Conservation (phyloP, 768 basidiomycete species). For the Mrakia blollopis region DNA sequence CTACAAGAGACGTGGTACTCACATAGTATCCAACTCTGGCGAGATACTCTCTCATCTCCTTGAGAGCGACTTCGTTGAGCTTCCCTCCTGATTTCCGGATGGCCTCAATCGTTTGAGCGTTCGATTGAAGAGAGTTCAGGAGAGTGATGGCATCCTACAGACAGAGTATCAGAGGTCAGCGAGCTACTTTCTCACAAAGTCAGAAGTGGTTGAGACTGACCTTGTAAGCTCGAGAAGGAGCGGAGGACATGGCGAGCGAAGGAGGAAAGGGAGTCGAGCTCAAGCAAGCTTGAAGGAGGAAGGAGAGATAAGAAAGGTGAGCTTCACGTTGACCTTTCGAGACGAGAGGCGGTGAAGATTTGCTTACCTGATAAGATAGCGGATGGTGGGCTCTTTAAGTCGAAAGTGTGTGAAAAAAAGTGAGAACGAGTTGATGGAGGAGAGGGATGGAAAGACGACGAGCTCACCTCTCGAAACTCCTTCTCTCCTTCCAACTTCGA, state of each 20-base stretch:
- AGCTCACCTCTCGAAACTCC: neutral
- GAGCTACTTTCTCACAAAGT: too few relatives aligned
- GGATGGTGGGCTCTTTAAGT: too few relatives aligned
- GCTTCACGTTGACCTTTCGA: neutral
- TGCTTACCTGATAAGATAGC: too few relatives aligned
- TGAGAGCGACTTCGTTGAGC: slow-evolving; percentile 60
- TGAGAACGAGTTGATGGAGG: too few relatives aligned
- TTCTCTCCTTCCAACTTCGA: neutral
- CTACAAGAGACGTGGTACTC: slow-evolving; percentile 38
- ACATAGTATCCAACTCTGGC: slow-evolving; percentile 80
- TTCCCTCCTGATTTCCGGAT: slow-evolving; percentile 66
- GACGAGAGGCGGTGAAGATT: neutral
- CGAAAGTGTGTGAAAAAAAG: too few relatives aligned
- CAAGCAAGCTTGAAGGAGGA: neutral
- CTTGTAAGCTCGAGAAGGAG: slow-evolving; percentile 20
- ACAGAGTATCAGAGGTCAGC: too few relatives aligned
- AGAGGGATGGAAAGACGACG: too few relatives aligned
- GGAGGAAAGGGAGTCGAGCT: neutral
- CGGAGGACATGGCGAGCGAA: neutral
- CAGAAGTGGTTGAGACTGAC: neutral
- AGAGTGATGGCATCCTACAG: slow-evolving; percentile 47
- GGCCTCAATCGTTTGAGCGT: slow-evolving; percentile 86
- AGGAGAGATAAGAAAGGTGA: neutral
- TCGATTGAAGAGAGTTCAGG: slow-evolving; percentile 61
- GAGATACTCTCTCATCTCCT: slow-evolving; percentile 87